These are phyloP conservation scores for Fragaria vesca DNA, from an alignment of 306 rosid genomes.

Conservation along the genomic window DNA sequence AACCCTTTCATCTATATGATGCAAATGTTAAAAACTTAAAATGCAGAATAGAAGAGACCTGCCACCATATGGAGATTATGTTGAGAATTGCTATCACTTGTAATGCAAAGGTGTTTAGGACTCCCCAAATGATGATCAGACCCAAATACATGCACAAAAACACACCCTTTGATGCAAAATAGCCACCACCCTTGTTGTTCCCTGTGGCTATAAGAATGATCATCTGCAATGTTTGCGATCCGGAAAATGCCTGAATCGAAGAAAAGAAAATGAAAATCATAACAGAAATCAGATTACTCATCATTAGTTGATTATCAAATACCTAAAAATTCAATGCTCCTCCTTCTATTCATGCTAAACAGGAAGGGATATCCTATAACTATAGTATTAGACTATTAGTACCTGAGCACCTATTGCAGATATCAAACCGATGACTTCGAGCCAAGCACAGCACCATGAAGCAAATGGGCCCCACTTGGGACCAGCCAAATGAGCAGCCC, in stretches of 20 bases:
- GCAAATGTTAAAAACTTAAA: neutral
- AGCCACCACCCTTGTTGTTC: conserved; percentile 31
- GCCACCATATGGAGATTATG: conserved; percentile 33
- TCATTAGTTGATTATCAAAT: neutral
- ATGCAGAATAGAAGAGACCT: conserved; percentile 4
- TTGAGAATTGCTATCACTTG: conserved; percentile 26
- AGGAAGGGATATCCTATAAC: neutral
- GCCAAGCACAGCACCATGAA: conserved; percentile 35
- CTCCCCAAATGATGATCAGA: conserved; percentile 20
- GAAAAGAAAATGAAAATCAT: neutral
- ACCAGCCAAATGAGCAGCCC: conserved; percentile 32
- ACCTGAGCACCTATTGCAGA: conserved; percentile 29
- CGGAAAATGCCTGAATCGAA: conserved; percentile 27
- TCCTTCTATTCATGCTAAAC: neutral
- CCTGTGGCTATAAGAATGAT: conserved; percentile 26
- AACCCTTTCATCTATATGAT: neutral
- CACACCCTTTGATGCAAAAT: conserved; percentile 25
- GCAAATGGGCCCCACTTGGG: conserved; percentile 31
- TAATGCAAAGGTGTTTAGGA: conserved; percentile 27
- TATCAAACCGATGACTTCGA: conserved; percentile 22
- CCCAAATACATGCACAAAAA: conserved; percentile 23
- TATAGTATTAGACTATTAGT: neutral
- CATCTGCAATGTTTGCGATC: conserved; percentile 25
- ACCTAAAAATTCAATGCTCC: neutral
- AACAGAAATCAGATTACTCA: neutral